phyloP scores from a whole-genome alignment of 805 yeast species.

The Spencermartinsiella europaea region DNA sequence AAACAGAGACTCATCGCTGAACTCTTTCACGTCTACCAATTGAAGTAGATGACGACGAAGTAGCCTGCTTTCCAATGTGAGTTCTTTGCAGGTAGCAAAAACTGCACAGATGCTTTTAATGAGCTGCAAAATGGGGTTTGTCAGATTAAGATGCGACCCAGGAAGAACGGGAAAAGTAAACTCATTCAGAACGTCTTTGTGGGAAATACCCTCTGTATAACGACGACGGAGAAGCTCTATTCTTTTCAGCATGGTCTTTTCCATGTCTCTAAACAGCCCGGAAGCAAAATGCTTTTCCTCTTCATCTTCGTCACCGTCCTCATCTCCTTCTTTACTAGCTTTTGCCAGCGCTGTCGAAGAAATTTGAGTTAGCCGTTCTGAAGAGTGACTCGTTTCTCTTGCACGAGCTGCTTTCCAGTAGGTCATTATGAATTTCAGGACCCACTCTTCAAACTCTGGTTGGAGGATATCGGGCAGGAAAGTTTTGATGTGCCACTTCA shows the following conservation, averaged over 20 bases:
- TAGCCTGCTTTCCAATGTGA: constrained; percentile 67
- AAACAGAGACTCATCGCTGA: constrained; percentile 69
- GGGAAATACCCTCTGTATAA: constrained; percentile 63
- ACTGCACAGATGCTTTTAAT: constrained; percentile 73
- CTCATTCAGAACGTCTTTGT: constrained; percentile 56
- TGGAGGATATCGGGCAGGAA: constrained; percentile 72
- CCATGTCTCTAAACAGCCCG: constrained; percentile 42
- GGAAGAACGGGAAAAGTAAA: constrained; percentile 73
- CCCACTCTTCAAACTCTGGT: constrained; percentile 85
- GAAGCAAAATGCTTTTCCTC: constrained; percentile 35
- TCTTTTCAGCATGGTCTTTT: constrained; percentile 62
- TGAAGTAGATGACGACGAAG: constrained; percentile 69
- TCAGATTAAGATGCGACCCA: constrained; percentile 56
- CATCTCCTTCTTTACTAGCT: constrained; percentile 32
- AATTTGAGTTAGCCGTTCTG: constrained; percentile 59
- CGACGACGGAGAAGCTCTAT: constrained; percentile 57
- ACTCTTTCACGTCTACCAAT: constrained; percentile 77
- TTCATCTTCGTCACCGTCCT: constrained; percentile 25
- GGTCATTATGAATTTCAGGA: constrained; percentile 61
- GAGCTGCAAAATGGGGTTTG: constrained; percentile 74
- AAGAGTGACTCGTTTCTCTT: constrained; percentile 29
- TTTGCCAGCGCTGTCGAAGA: constrained; percentile 41
- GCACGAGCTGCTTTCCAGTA: constrained; percentile 45
- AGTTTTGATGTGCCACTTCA: constrained; percentile 73
- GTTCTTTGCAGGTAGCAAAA: constrained; percentile 55